Evolutionary conservation across 768 basidiomycete species (phyloP).

Genomic region (Leccinum truebloodii): DNA sequence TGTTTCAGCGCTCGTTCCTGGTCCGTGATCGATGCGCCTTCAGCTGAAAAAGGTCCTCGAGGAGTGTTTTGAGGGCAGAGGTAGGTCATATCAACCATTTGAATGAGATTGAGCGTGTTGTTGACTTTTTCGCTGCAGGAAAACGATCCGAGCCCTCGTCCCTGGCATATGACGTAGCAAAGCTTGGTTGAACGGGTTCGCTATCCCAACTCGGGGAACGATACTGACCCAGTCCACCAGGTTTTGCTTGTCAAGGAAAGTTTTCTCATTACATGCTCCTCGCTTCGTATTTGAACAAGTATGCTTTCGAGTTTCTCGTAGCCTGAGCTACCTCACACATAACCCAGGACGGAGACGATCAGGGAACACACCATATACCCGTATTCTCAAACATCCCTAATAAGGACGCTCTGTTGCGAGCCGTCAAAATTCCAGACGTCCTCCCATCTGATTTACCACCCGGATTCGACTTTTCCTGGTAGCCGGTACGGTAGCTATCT

Average conservation of each 20-base stretch:
- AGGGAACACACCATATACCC: slow-evolving; percentile 77
- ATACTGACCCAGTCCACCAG: slow-evolving; percentile 39
- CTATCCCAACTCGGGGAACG: not conserved
- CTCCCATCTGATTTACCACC: slow-evolving; percentile 69
- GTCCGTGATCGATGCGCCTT: not conserved
- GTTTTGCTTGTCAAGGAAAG: slow-evolving; percentile 90
- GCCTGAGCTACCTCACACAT: not conserved
- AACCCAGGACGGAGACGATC: slow-evolving; percentile 56
- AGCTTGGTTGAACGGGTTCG: slow-evolving; percentile 53
- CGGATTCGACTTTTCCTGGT: slow-evolving; percentile 77
- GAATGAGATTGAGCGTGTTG: too few species aligned
- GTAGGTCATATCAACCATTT: slow-evolving; percentile 42
- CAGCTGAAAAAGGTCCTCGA: slow-evolving; percentile 80
- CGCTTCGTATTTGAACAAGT: slow-evolving; percentile 86
- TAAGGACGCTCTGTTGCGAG: slow-evolving; percentile 59
- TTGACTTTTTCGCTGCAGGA: slow-evolving; percentile 33
- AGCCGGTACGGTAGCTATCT: slow-evolving; percentile 55
- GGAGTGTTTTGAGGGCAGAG: slow-evolving; percentile 51
- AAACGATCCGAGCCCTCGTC: slow-evolving; percentile 71
- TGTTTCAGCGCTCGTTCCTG: not conserved
- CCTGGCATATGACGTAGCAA: slow-evolving; percentile 88
- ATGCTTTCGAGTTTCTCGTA: slow-evolving; percentile 16
- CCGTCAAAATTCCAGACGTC: slow-evolving; percentile 83
- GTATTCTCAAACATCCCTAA: slow-evolving; percentile 83
- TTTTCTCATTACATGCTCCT: slow-evolving; percentile 96